Conservation (phyloP, 306 rosid species). For the Carpinus fangiana region DNA sequence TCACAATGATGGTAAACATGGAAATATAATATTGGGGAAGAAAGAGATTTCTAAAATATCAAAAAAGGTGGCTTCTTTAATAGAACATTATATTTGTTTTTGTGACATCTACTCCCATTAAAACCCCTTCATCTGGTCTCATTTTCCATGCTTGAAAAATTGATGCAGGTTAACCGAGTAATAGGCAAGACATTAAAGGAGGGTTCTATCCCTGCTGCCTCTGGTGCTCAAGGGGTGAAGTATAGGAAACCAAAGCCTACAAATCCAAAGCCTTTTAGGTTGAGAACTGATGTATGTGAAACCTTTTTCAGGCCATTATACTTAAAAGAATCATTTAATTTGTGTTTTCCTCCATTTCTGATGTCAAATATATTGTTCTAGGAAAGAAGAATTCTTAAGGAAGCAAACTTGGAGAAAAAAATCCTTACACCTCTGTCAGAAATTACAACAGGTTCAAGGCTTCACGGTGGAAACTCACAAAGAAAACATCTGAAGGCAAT, state of each 20-base stretch:
- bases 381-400: conserved; percentile 93
- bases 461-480: conserved; percentile 35
- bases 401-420: conserved; percentile 75
- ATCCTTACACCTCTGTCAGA: conserved; percentile 50
- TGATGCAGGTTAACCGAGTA: conserved; percentile 36
- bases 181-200: conserved; percentile 41
- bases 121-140: not conserved
- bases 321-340: not conserved
- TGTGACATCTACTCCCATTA: not conserved
- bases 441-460: conserved; percentile 32
- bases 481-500: conserved; percentile 32
- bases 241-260: conserved; percentile 74
- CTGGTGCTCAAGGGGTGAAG: conserved; percentile 57
- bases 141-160: conserved; percentile 15
- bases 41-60: conserved; percentile 40
- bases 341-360: conserved; percentile 11
- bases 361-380: conserved; percentile 33
- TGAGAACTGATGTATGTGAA: conserved; percentile 85
- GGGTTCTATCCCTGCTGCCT: conserved; percentile 36
- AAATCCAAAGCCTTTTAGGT: conserved; percentile 90
- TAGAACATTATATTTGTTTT: conserved; percentile 17
- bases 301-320: conserved; percentile 24
- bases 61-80: conserved; percentile 47
- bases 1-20: conserved; percentile 11
- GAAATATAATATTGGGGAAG: conserved; percentile 43